Conservation (phyloP, 1,139 yeast genomes). For the Magnusiomyces sp. region DNA sequence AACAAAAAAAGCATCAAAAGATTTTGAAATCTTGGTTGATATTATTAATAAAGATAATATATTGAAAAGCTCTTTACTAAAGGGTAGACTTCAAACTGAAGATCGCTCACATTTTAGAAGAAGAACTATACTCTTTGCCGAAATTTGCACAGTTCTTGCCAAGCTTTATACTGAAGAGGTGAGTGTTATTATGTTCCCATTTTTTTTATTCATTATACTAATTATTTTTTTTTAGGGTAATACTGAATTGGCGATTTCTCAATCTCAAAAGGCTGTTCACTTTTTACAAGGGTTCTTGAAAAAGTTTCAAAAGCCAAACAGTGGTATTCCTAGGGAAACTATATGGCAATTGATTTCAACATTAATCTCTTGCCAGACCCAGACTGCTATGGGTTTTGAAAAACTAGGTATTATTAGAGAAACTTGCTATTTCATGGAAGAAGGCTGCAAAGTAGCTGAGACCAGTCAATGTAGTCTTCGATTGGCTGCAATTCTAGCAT, state of each 20-base stretch:
- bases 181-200: neutral
- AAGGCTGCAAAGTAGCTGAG: constrained; percentile 20
- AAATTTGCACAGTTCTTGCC: constrained; percentile 15
- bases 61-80: constrained; percentile 11
- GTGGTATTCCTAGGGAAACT: neutral
- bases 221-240: constrained; percentile 11
- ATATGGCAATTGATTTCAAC: constrained; percentile 16
- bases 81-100: constrained; percentile 17
- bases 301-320: constrained; percentile 8
- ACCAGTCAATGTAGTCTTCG: constrained; percentile 17
- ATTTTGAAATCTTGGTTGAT: constrained; percentile 10
- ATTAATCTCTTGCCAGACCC: constrained; percentile 18
- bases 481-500: constrained; percentile 18
- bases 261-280: constrained; percentile 16
- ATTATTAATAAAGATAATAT: constrained; percentile 14
- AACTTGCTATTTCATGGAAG: constrained; percentile 21
- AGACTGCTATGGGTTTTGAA: constrained; percentile 20
- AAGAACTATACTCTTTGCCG: constrained; percentile 16
- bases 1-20: constrained; percentile 7
- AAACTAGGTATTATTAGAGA: constrained; percentile 20
- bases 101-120: constrained; percentile 17
- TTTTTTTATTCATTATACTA: neutral
- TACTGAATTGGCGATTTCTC: constrained; percentile 17
- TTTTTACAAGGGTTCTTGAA: constrained; percentile 19
- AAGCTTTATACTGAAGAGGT: constrained; percentile 12